Conservation (phyloP, 176 grass and related monocot species). For the Zoysia pacifica region DNA sequence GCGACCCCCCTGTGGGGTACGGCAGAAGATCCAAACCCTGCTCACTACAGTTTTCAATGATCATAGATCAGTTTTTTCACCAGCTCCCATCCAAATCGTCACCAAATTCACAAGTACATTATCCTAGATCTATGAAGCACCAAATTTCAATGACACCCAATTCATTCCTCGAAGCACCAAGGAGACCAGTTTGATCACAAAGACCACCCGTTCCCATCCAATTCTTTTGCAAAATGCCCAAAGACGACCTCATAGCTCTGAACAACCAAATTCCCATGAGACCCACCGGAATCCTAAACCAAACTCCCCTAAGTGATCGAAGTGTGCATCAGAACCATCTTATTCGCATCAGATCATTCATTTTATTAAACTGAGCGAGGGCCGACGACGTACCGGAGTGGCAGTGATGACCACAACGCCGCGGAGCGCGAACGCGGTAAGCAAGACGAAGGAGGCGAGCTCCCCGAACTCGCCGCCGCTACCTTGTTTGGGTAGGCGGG, state of each 20-base stretch:
- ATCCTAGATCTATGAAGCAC: neutral
- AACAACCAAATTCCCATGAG: neutral
- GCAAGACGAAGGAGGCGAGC: slow-evolving; percentile 58
- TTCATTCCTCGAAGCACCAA: neutral
- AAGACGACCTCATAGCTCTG: neutral
- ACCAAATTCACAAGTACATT: neutral
- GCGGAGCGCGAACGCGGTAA: slow-evolving; percentile 57
- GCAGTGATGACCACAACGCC: slow-evolving; percentile 64
- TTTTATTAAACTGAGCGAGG: neutral
- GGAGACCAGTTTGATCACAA: neutral
- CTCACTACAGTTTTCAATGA: neutral
- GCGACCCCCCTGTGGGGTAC: too few relatives aligned
- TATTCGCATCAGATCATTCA: neutral
- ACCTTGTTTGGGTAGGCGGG: too few relatives aligned
- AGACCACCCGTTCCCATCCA: slow-evolving; percentile 3
- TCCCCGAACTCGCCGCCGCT: slow-evolving; percentile 51
- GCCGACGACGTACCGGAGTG: slow-evolving; percentile 51
- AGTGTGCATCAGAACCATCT: neutral
- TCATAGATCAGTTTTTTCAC: neutral
- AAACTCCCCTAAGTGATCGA: neutral
- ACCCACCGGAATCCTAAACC: neutral
- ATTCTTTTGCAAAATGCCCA: neutral
- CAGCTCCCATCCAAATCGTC: neutral
- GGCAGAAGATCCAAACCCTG: too few relatives aligned
- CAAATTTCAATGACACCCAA: neutral